Evolutionary conservation across 768 basidiomycete genomes (phyloP).

Genomic region (Lactarius deliciosus): DNA sequence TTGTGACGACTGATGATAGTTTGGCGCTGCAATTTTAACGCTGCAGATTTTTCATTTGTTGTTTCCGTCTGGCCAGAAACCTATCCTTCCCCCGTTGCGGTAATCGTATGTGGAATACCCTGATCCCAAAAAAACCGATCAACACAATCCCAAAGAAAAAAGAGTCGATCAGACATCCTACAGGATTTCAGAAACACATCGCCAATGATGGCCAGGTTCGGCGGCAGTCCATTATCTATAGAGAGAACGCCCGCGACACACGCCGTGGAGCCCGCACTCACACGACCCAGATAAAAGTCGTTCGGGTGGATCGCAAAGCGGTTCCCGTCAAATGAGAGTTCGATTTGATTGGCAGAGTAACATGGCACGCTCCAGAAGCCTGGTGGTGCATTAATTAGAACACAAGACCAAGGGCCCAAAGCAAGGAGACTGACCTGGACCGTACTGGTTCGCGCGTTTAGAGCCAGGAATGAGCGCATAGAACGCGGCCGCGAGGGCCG

Average conservation of each 20-base stretch:
- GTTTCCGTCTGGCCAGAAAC: conserved; percentile 57
- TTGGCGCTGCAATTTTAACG: background rate
- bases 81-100: conserved; percentile 51
- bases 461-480: conserved; percentile 56
- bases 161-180: conserved; percentile 30
- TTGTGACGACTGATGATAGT: background rate
- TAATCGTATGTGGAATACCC: conserved; percentile 67
- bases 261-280: conserved; percentile 40
- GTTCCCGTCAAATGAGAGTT: conserved; percentile 47
- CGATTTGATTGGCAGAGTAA: conserved; percentile 36
- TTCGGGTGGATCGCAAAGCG: conserved; percentile 43
- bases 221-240: conserved; percentile 46
- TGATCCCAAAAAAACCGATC: conserved; percentile 31
- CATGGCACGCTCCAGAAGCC: conserved; percentile 62
- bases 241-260: conserved; percentile 59
- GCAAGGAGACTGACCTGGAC: conserved; percentile 37
- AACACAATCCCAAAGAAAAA: background rate
- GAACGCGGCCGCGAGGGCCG: conserved; percentile 42
- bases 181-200: conserved; percentile 69
- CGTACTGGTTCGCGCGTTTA: conserved; percentile 42
- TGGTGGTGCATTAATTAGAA: conserved; percentile 13
- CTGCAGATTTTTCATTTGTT: conserved; percentile 32
- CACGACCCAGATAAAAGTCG: conserved; percentile 59
- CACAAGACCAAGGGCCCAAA: too few relatives aligned
- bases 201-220: conserved; percentile 59